These are phyloP conservation scores for Brasenia schreberi DNA, from an alignment of 164 flowering plant genomes.

Conservation along the genomic window DNA sequence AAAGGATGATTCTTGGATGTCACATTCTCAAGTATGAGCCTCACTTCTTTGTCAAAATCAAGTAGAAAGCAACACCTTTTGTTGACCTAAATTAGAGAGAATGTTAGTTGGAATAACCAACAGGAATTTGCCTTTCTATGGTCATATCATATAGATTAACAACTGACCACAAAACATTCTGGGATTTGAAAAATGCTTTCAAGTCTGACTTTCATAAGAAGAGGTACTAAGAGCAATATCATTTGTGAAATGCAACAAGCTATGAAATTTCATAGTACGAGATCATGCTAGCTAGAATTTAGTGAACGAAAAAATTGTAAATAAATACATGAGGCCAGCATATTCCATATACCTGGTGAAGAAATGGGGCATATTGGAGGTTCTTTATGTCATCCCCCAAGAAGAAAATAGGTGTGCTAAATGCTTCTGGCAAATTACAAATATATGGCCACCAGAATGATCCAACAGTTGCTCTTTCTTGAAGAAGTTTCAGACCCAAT, in stretches of 20 bases:
- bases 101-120: not conserved
- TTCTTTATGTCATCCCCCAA: slow-evolving; percentile 81
- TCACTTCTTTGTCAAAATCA: slow-evolving; percentile 63
- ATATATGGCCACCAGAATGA: slow-evolving; percentile 99
- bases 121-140: not conserved
- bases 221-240: no score
- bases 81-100: slow-evolving; percentile 44
- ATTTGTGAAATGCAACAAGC: not conserved
- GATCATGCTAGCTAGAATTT: no score
- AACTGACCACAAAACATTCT: not conserved
- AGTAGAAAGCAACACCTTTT: slow-evolving; percentile 92
- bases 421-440: slow-evolving; percentile 92
- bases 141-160: not conserved
- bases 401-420: slow-evolving; percentile 81
- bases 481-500: slow-evolving; percentile 82
- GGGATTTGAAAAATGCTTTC: no score
- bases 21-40: slow-evolving; percentile 29
- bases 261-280: not conserved
- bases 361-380: slow-evolving; percentile 91
- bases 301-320: no score
- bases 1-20: slow-evolving; percentile 55
- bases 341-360: slow-evolving; percentile 53
- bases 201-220: no score
- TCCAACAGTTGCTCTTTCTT: slow-evolving; percentile 68
- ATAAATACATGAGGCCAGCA: not conserved